Percentiles rank a stretch among this genome's conserved stretches.
Evolutionary conservation across 768 basidiomycete species (phyloP).

Genomic region (Lentinula lateritia): DNA sequence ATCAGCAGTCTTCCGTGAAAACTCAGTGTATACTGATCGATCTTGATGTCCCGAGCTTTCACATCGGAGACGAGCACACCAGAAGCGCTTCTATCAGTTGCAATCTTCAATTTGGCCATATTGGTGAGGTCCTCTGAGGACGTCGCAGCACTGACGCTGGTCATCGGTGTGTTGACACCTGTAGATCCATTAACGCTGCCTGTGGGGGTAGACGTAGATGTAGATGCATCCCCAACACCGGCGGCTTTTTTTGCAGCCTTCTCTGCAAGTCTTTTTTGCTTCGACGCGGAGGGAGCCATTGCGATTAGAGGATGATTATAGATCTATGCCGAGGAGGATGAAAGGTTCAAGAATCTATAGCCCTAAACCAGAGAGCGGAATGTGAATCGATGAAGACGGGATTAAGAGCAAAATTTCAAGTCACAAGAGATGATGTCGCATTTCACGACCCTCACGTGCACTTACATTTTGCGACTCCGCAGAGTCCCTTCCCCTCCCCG

Average conservation of each 20-base stretch:
- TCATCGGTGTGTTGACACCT: slow-evolving; percentile 69
- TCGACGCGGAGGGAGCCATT: slow-evolving; percentile 71
- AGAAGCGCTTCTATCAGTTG: slow-evolving; percentile 87
- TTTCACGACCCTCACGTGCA: too few relatives aligned
- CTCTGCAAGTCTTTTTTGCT: slow-evolving; percentile 92
- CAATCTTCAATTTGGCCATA: slow-evolving; percentile 88
- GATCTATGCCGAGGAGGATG: not conserved
- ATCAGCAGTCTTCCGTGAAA: slow-evolving; percentile 92
- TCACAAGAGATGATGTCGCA: not conserved
- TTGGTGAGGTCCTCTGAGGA: slow-evolving; percentile 75
- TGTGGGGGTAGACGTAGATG: slow-evolving; percentile 53
- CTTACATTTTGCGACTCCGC: too few relatives aligned
- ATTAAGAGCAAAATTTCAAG: not conserved
- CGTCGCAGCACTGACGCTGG: slow-evolving; percentile 72
- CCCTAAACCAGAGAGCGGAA: not conserved
- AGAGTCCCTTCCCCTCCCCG: not conserved
- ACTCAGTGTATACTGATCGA: slow-evolving; percentile 90
- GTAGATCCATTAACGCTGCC: slow-evolving; percentile 61
- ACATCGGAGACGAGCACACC: slow-evolving; percentile 92
- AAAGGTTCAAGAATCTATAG: not conserved
- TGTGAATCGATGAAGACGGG: too few relatives aligned
- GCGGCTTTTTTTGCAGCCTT: slow-evolving; percentile 82
- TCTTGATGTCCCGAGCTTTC: slow-evolving; percentile 95
- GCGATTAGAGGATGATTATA: not conserved
- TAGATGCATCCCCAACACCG: slow-evolving; percentile 37